Percentiles rank a stretch among this genome's conserved stretches.
phyloP scores from a whole-genome alignment of 1,284 basidiomycete species.

The Acaromyces ingoldii region DNA sequence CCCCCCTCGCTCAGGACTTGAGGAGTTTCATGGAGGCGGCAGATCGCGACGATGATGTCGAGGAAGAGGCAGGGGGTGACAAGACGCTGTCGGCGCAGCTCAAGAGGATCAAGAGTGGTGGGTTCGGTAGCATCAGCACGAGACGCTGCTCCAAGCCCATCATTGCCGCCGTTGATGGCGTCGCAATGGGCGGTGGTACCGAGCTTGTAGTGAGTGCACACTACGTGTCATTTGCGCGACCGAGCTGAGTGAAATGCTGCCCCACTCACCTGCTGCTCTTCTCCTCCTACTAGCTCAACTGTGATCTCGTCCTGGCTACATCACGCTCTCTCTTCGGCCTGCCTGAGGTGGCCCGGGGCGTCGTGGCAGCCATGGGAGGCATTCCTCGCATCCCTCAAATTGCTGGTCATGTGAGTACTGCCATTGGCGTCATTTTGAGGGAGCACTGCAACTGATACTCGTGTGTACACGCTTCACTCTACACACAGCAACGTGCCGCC shows the following conservation, averaged over 20 bases:
- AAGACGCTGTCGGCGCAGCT: not conserved
- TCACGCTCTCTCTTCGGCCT: constrained; percentile 68
- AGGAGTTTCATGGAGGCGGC: constrained; percentile 22
- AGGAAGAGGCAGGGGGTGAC: not conserved
- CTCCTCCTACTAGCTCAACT: constrained; percentile 59
- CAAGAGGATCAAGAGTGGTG: constrained; percentile 53
- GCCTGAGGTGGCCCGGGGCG: constrained; percentile 76
- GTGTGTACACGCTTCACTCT: constrained; percentile 4
- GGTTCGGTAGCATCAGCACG: constrained; percentile 70
- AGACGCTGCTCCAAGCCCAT: constrained; percentile 66
- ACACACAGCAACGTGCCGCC: constrained; percentile 61
- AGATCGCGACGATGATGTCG: not conserved
- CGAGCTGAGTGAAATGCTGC: not conserved
- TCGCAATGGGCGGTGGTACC: constrained; percentile 72
- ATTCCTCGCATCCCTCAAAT: constrained; percentile 46
- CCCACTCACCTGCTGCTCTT: not conserved
- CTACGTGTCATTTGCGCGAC: not conserved
- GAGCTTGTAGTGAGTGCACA: constrained; percentile 59
- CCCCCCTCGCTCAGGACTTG: too few species aligned
- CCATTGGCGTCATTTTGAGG: not conserved
- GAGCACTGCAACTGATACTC: not conserved
- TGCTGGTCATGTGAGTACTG: constrained; percentile 29
- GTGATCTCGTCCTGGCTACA: constrained; percentile 73
- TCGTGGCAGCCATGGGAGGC: constrained; percentile 71
- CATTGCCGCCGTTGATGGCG: constrained; percentile 75